Conservation (phyloP, 148 eudicot genomes). For the Arbutus unedo region DNA sequence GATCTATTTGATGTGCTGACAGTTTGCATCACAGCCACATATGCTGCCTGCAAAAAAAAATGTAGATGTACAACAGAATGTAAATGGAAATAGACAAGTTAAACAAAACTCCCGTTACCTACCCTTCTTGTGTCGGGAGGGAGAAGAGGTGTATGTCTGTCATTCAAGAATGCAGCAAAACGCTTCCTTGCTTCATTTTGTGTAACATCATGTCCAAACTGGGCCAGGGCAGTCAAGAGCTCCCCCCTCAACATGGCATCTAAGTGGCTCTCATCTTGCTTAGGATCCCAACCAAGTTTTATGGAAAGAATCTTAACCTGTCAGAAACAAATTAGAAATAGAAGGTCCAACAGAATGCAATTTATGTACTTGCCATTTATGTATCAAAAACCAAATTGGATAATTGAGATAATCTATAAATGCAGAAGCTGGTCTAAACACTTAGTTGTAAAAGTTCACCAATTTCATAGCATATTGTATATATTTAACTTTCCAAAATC, state of each 20-base stretch:
- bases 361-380: neutral
- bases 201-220: slow-evolving; percentile 73
- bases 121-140: slow-evolving; percentile 98
- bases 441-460: too few species aligned
- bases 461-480: slow-evolving; percentile 1
- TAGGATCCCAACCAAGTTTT: slow-evolving; percentile 93
- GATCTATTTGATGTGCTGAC: slow-evolving; percentile 59
- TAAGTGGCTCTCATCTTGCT: slow-evolving; percentile 81
- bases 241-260: slow-evolving; percentile 99
- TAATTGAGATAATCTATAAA: neutral
- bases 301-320: slow-evolving; percentile 33
- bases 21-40: slow-evolving; percentile 80
- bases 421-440: neutral
- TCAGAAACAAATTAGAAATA: neutral
- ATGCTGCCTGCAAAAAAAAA: slow-evolving; percentile 61
- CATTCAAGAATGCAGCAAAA: slow-evolving; percentile 63
- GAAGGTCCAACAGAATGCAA: neutral
- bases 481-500: neutral
- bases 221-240: slow-evolving; percentile 64
- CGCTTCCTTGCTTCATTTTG: slow-evolving; percentile 80
- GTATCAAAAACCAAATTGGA: neutral
- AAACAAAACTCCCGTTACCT: neutral
- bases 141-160: slow-evolving; percentile 75
- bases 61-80: neutral
- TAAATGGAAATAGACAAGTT: slow-evolving; percentile 7